Evolutionary conservation across 179 eudicot genomes (phyloP).

Genomic region (Beta corolliflora): DNA sequence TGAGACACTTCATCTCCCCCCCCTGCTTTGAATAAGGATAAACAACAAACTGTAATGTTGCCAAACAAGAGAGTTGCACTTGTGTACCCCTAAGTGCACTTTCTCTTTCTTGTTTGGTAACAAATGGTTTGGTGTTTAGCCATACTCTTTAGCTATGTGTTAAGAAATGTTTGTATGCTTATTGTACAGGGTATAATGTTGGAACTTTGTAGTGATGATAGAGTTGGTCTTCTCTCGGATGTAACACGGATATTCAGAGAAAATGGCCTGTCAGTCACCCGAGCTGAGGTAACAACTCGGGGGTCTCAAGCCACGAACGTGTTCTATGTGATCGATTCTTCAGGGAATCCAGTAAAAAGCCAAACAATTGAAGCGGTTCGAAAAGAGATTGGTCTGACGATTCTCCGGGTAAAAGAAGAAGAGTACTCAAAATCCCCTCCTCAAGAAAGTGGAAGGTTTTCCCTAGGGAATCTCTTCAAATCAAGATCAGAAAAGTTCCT

Average conservation of each 20-base stretch:
- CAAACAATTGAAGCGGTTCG: constrained; percentile 77
- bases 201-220: constrained; percentile 73
- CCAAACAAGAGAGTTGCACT: too few species aligned
- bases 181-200: constrained; percentile 67
- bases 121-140: too few species aligned
- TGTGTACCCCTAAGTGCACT: too few species aligned
- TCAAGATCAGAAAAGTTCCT: constrained; percentile 84
- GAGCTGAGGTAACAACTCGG: constrained; percentile 85
- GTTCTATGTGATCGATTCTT: constrained; percentile 76
- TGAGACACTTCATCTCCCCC: not conserved
- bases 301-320: constrained; percentile 72
- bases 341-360: constrained; percentile 61
- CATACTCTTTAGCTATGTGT: too few species aligned
- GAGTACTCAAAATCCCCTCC: constrained; percentile 41
- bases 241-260: constrained; percentile 88
- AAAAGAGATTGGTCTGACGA: constrained; percentile 60
- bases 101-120: too few species aligned
- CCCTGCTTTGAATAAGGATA: not conserved
- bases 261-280: constrained; percentile 74
- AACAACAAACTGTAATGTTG: too few species aligned
- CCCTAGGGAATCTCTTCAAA: constrained; percentile 63
- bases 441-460: constrained; percentile 52
- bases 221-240: constrained; percentile 78
- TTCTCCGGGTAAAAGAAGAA: constrained; percentile 66
- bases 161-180: not conserved